Evolutionary conservation across 768 basidiomycete species (phyloP).

Genomic region (Boletus sensibilis): DNA sequence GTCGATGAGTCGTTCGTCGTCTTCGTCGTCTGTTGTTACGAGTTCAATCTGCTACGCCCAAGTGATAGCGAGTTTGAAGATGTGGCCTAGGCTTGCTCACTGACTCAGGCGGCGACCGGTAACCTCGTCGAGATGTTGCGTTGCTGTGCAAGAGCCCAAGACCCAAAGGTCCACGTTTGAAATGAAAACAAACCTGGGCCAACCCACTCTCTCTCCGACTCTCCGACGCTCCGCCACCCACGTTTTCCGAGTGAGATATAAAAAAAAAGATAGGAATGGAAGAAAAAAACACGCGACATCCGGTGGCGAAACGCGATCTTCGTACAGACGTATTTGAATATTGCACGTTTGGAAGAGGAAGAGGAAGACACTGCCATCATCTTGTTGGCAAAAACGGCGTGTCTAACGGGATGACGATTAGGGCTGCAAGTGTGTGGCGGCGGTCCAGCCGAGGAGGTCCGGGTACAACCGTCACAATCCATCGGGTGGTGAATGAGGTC

Average conservation of each 20-base stretch:
- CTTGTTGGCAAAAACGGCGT: background rate
- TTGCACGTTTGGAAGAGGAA: background rate
- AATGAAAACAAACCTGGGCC: too few relatives aligned
- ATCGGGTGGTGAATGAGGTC: constrained; percentile 4
- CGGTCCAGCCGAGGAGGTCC: constrained; percentile 9
- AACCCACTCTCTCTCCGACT: constrained; percentile 10
- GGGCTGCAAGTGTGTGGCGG: background rate
- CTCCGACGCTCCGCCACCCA: constrained; percentile 13
- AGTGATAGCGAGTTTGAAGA: too few relatives aligned
- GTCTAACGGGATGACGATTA: background rate
- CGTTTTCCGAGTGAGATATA: constrained; percentile 3
- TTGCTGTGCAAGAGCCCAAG: too few relatives aligned
- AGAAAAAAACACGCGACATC: background rate
- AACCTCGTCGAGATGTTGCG: too few relatives aligned
- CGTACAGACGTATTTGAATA: background rate
- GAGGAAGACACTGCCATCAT: background rate
- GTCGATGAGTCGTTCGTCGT: too few relatives aligned
- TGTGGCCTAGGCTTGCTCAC: too few relatives aligned
- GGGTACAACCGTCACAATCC: constrained; percentile 1
- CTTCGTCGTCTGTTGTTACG: too few relatives aligned
- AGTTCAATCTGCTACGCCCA: too few relatives aligned
- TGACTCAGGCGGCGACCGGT: too few relatives aligned
- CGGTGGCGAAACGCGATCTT: background rate
- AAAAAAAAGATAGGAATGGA: constrained; percentile 1
- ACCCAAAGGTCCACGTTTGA: too few relatives aligned